Evolutionary conservation across 2,329 filamentous ascomycete species (phyloP).

Genomic region (Fusarium torreyae): DNA sequence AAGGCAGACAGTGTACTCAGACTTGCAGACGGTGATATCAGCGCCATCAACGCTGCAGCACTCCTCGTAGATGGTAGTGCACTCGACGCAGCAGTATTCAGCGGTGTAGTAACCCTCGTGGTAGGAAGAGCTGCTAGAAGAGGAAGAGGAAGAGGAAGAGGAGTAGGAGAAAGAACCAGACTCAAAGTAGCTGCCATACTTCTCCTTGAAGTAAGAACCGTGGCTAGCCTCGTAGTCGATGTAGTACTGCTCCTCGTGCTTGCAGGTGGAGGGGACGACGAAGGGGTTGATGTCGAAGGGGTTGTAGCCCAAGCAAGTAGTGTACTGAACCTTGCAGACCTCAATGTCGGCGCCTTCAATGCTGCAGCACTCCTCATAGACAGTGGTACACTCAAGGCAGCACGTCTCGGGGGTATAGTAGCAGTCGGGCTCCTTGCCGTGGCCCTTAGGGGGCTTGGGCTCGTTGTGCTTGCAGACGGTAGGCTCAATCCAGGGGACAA

Average conservation of each 20-base stretch:
- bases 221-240: constrained; percentile 33
- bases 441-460: background rate
- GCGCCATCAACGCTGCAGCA: constrained; percentile 27
- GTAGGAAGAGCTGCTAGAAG: constrained; percentile 1
- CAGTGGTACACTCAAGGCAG: constrained; percentile 28
- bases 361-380: constrained; percentile 34
- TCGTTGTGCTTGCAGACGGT: constrained; percentile 37
- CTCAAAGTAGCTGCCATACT: constrained; percentile 18
- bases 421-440: constrained; percentile 2
- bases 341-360: constrained; percentile 11
- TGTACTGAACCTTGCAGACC: constrained; percentile 26
- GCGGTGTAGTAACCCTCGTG: constrained; percentile 34
- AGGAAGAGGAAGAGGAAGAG: background rate
- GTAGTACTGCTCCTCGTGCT: constrained; percentile 36
- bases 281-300: constrained; percentile 15
- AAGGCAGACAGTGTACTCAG: constrained; percentile 31
- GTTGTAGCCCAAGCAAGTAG: constrained; percentile 37
- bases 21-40: constrained; percentile 27
- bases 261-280: constrained; percentile 26
- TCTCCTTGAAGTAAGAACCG: constrained; percentile 20
- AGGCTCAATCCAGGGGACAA: constrained; percentile 21
- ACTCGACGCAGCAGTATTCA: constrained; percentile 37
- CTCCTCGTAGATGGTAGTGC: constrained; percentile 34
- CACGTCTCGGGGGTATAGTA: constrained; percentile 33
- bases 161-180: constrained; percentile 5